A percentile compares a stretch with the other conserved stretches of the same genome.
Conservation (phyloP, 2,329 filamentous ascomycete genomes). For the Bipolaris bicolor region DNA sequence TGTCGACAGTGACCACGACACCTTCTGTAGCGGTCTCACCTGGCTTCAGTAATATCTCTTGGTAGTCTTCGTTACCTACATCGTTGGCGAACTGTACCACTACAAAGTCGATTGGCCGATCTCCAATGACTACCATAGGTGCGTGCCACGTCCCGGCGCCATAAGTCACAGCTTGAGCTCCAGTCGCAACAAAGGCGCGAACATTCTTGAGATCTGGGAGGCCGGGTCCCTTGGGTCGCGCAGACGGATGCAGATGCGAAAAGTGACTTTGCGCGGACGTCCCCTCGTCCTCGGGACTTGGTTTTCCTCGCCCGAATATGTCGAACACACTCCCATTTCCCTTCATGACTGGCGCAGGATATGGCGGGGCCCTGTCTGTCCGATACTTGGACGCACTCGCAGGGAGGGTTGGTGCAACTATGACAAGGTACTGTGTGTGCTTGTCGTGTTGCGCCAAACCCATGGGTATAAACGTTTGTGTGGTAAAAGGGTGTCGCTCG, state of each 20-base stretch:
- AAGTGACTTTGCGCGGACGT: conserved; percentile 44
- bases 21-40: conserved; percentile 37
- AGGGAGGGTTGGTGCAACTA: conserved; percentile 81
- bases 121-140: conserved; percentile 88
- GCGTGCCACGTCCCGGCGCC: conserved; percentile 93
- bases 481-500: conserved; percentile 91
- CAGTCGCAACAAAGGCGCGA: conserved; percentile 78
- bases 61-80: conserved; percentile 82
- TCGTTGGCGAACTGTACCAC: conserved; percentile 90
- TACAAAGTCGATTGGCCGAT: conserved; percentile 72
- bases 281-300: conserved; percentile 57
- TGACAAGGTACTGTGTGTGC: conserved; percentile 72
- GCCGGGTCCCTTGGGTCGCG: conserved; percentile 57
- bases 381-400: conserved; percentile 45
- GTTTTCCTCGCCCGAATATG: conserved; percentile 51
- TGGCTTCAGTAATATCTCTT: conserved; percentile 67
- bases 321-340: conserved; percentile 42
- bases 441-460: conserved; percentile 58
- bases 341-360: conserved; percentile 47
- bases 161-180: conserved; percentile 87
- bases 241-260: conserved; percentile 38
- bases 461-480: conserved; percentile 89
- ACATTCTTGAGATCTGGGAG: conserved; percentile 75
- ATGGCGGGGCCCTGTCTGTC: conserved; percentile 48
- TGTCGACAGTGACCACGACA: conserved; percentile 44